These are phyloP conservation scores for Porpolomopsis calyptriformis DNA, from an alignment of 768 basidiomycete species.

Conservation along the genomic window DNA sequence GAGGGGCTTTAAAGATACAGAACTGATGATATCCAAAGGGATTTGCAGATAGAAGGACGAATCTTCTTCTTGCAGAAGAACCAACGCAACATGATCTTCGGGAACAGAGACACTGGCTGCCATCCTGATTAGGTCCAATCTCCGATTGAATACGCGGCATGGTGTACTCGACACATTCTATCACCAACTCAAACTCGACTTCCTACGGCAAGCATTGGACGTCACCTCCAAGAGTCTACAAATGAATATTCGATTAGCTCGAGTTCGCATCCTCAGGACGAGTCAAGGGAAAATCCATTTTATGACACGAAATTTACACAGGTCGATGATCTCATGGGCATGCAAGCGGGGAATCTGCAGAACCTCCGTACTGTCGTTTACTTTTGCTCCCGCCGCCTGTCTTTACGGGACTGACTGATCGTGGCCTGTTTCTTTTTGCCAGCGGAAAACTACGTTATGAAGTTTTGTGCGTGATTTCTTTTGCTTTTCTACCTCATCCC, in stretches of 20 bases:
- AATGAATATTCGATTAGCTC: neutral
- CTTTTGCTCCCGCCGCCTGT: too few relatives aligned
- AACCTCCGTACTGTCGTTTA: conserved; percentile 47
- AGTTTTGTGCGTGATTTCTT: conserved; percentile 45
- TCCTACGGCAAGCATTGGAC: too few relatives aligned
- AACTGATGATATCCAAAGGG: conserved; percentile 9
- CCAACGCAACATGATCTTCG: conserved; percentile 9
- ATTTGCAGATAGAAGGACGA: too few relatives aligned
- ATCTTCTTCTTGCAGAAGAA: conserved; percentile 6
- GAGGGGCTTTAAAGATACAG: conserved; percentile 9
- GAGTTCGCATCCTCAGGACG: neutral
- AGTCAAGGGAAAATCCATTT: neutral
- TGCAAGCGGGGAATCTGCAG: conserved; percentile 94
- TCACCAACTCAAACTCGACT: too few relatives aligned
- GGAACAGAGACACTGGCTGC: neutral
- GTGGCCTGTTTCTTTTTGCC: neutral
- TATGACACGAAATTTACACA: conserved; percentile 18
- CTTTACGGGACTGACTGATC: too few relatives aligned
- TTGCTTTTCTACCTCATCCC: neutral
- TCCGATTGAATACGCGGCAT: too few relatives aligned
- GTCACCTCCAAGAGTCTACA: too few relatives aligned
- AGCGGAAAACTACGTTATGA: conserved; percentile 83
- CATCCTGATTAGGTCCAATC: too few relatives aligned
- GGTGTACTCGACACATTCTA: too few relatives aligned
- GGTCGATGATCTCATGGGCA: conserved; percentile 84